phyloP scores from a whole-genome alignment of 129 eudicot genomes.

The Helichrysum umbraculigerum region DNA sequence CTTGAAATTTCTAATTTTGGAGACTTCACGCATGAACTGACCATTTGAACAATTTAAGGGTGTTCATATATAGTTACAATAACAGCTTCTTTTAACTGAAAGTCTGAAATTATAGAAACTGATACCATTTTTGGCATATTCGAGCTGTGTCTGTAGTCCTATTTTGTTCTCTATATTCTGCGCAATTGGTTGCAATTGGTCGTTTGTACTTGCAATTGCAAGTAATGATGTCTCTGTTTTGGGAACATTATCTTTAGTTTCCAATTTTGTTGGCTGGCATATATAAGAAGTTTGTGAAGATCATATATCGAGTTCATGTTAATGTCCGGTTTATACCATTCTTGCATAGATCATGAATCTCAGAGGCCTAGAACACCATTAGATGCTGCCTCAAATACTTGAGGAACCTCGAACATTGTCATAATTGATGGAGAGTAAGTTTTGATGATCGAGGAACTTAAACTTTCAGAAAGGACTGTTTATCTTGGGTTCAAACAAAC shows the following conservation, averaged over 20 bases:
- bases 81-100: constrained; percentile 17
- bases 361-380: no score
- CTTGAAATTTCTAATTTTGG: constrained; percentile 15
- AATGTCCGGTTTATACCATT: background rate
- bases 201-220: background rate
- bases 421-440: no score
- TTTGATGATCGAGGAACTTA: no score
- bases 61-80: constrained; percentile 33
- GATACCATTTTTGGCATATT: background rate
- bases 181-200: background rate
- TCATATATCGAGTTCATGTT: background rate
- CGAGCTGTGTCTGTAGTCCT: background rate
- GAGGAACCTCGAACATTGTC: no score
- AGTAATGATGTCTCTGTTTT: background rate
- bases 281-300: background rate
- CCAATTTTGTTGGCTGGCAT: background rate
- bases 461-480: background rate
- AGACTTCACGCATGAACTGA: constrained; percentile 23
- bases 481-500: background rate
- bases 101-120: background rate
- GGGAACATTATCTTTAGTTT: background rate
- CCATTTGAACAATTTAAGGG: constrained; percentile 16
- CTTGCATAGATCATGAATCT: background rate
- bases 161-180: background rate
- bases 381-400: no score